phyloP scores from a whole-genome alignment of 345 rosid genomes.

The Salix caprea region DNA sequence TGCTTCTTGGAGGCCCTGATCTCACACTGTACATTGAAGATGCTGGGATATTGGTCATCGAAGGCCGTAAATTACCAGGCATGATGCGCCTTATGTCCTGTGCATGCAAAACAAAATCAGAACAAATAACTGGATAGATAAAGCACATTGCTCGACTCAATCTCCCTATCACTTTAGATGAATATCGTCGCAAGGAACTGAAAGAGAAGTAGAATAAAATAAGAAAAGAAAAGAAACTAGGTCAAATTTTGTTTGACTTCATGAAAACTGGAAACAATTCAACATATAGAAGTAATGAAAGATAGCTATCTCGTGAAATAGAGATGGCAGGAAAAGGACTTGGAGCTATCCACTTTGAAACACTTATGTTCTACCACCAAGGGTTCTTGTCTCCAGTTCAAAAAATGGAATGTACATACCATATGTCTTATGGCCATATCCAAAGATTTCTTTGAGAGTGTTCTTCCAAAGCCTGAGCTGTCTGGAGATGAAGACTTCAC shows the following conservation, averaged over 20 bases:
- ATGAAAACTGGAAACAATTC: not conserved
- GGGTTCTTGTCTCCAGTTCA: not conserved
- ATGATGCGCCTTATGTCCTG: slow-evolving; percentile 95
- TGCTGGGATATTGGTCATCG: slow-evolving; percentile 94
- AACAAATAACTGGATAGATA: not conserved
- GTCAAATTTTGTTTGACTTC: not conserved
- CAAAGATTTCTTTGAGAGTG: slow-evolving; percentile 92
- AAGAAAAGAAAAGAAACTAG: not conserved
- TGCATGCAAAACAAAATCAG: slow-evolving; percentile 17
- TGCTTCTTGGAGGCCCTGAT: slow-evolving; percentile 65
- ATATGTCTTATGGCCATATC: slow-evolving; percentile 99
- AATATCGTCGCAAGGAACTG: not conserved
- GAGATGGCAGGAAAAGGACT: not conserved
- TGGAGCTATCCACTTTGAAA: not conserved
- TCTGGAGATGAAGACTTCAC: slow-evolving; percentile 90
- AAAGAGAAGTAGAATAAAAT: not conserved
- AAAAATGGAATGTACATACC: slow-evolving; percentile 47
- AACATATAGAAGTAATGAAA: not conserved
- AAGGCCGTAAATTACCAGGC: slow-evolving; percentile 79
- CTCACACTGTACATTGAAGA: slow-evolving; percentile 97
- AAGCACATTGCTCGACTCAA: not conserved
- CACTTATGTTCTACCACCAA: not conserved
- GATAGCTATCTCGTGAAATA: not conserved
- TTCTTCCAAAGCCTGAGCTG: slow-evolving; percentile 84
- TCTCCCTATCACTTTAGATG: not conserved